phyloP scores from a whole-genome alignment of 495 filamentous ascomycete species.

The Neurospora sublineolata region DNA sequence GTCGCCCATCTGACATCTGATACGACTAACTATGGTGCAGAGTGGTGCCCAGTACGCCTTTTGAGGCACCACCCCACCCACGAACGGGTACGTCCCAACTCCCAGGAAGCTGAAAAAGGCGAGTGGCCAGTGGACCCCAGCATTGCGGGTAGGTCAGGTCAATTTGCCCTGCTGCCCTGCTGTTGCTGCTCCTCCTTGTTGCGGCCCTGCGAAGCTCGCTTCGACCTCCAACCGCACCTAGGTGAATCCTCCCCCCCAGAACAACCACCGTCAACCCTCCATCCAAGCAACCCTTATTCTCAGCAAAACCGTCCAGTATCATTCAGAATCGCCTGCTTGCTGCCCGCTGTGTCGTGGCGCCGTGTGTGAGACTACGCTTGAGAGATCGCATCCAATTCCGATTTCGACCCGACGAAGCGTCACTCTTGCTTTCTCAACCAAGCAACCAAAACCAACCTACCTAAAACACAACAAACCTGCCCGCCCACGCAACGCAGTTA shows the following conservation, averaged over 20 bases:
- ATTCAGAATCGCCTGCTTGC: not conserved
- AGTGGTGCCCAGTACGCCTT: not conserved
- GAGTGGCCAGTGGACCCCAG: not conserved
- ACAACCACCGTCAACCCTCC: not conserved
- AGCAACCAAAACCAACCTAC: constrained; percentile 2
- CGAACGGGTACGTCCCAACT: not conserved
- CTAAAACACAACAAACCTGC: constrained; percentile 3
- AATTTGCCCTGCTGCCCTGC: not conserved
- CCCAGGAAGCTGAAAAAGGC: not conserved
- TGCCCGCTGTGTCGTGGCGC: not conserved
- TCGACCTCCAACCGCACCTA: not conserved
- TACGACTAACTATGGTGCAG: not conserved
- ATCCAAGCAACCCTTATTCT: constrained; percentile 10
- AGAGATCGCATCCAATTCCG: constrained; percentile 4
- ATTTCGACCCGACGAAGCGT: not conserved
- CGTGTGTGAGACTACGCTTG: not conserved
- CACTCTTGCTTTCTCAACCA: not conserved
- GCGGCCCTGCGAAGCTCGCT: not conserved
- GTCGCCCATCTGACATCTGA: not conserved
- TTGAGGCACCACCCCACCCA: not conserved
- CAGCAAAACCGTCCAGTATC: constrained; percentile 3
- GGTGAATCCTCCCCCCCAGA: not conserved
- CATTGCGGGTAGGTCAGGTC: not conserved
- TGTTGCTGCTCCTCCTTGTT: not conserved
- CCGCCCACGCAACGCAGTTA: not conserved